phyloP scores from a whole-genome alignment of 2,329 filamentous ascomycete species.

The Setomelanomma holmii region DNA sequence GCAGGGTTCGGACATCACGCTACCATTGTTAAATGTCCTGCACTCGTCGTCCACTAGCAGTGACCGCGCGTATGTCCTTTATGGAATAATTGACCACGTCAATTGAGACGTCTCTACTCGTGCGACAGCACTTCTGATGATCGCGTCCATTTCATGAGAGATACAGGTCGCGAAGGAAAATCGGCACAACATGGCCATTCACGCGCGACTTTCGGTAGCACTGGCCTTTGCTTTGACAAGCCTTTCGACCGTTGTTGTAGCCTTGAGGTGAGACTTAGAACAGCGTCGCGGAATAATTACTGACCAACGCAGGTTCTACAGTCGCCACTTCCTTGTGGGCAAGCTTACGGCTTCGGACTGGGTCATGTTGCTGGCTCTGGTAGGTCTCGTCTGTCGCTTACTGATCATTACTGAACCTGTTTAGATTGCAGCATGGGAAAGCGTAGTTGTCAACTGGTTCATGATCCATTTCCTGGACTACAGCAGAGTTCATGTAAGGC shows the following conservation, averaged over 20 bases:
- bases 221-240: slow-evolving; percentile 36
- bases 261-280: slow-evolving; percentile 31
- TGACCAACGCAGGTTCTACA: slow-evolving; percentile 36
- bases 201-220: slow-evolving; percentile 30
- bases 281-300: neutral
- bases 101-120: neutral
- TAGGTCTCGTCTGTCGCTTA: no score
- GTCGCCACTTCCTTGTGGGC: slow-evolving; percentile 33
- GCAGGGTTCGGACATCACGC: neutral
- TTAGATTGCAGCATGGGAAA: slow-evolving; percentile 39
- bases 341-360: slow-evolving; percentile 39
- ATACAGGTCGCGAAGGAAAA: neutral
- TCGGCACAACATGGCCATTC: slow-evolving; percentile 22
- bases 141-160: neutral
- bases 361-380: slow-evolving; percentile 37
- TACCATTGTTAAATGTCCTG: neutral
- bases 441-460: slow-evolving; percentile 35
- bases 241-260: slow-evolving; percentile 38
- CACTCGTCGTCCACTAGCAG: neutral
- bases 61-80: neutral
- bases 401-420: no score
- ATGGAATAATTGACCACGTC: no score
- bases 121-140: neutral
- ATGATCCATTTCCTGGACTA: slow-evolving; percentile 34
- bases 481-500: slow-evolving; percentile 21